Conservation (phyloP, 2,329 filamentous ascomycete species). For the Colletotrichum filicis region DNA sequence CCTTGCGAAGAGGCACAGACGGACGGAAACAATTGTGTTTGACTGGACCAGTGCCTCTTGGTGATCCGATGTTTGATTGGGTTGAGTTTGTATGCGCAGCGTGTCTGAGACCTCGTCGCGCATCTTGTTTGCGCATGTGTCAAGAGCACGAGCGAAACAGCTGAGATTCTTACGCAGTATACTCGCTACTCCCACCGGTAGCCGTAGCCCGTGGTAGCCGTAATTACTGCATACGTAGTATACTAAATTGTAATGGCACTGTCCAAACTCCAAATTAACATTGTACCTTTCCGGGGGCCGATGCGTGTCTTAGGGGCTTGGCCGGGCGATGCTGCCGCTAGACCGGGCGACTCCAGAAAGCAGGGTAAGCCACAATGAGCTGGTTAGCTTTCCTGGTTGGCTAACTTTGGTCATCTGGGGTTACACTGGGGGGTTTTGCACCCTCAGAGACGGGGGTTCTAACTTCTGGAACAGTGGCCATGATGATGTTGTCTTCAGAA, state of each 20-base stretch:
- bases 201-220: too few relatives aligned
- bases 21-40: constrained; percentile 20
- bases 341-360: neutral
- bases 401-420: neutral
- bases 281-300: neutral
- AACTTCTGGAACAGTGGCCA: neutral
- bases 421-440: neutral
- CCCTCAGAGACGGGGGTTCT: neutral
- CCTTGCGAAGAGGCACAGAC: constrained; percentile 1
- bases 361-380: neutral
- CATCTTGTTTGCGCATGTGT: neutral
- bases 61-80: constrained; percentile 4
- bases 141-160: neutral
- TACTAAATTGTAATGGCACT: neutral
- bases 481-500: neutral
- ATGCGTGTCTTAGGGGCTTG: neutral
- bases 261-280: neutral
- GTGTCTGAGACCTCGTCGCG: constrained; percentile 2
- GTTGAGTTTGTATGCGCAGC: neutral
- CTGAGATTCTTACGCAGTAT: neutral
- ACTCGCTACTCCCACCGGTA: too few relatives aligned
- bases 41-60: constrained; percentile 1
- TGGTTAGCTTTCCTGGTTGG: neutral
- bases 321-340: neutral
- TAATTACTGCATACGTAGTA: too few relatives aligned